Evolutionary conservation across 192 early-diverging fungal species (phyloP).

Genomic region (Coemansia pectinata): DNA sequence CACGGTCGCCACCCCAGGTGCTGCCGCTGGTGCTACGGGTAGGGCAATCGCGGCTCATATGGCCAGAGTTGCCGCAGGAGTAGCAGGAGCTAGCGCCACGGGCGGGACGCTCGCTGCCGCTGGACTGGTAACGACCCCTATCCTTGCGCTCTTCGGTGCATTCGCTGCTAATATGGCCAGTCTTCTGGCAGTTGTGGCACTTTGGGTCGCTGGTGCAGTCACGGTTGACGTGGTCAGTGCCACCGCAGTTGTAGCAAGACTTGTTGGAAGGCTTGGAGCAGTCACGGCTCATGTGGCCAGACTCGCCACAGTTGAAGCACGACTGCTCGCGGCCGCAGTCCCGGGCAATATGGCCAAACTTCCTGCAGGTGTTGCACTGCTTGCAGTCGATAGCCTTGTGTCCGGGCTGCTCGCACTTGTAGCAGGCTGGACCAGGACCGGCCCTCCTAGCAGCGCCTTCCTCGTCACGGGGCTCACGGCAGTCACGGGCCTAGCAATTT

Average conservation of each 20-base stretch:
- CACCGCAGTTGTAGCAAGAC: constrained; percentile 59
- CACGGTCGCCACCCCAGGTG: background rate
- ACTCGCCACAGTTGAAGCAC: constrained; percentile 56
- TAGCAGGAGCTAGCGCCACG: constrained; percentile 55
- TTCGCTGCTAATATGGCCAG: constrained; percentile 40
- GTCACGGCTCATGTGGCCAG: constrained; percentile 49
- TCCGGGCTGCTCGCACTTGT: constrained; percentile 13
- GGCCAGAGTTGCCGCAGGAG: constrained; percentile 54
- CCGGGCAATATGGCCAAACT: constrained; percentile 53
- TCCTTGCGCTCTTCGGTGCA: constrained; percentile 37
- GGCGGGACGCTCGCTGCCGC: constrained; percentile 42
- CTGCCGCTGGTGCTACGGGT: constrained; percentile 32
- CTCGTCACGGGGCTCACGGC: constrained; percentile 28
- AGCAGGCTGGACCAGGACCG: constrained; percentile 8
- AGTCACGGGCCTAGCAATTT: constrained; percentile 45
- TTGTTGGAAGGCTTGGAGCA: constrained; percentile 45
- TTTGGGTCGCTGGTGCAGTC: constrained; percentile 41
- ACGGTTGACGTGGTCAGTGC: constrained; percentile 50
- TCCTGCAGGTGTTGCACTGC: constrained; percentile 55
- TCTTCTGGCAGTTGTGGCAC: constrained; percentile 52
- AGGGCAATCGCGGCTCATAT: constrained; percentile 57
- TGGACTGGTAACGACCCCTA: background rate
- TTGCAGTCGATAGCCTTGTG: constrained; percentile 23
- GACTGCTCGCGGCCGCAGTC: constrained; percentile 45
- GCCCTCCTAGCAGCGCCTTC: background rate